Evolutionary conservation across 2,329 filamentous ascomycete genomes (phyloP).

Genomic region (Cordyceps tenuipes): DNA sequence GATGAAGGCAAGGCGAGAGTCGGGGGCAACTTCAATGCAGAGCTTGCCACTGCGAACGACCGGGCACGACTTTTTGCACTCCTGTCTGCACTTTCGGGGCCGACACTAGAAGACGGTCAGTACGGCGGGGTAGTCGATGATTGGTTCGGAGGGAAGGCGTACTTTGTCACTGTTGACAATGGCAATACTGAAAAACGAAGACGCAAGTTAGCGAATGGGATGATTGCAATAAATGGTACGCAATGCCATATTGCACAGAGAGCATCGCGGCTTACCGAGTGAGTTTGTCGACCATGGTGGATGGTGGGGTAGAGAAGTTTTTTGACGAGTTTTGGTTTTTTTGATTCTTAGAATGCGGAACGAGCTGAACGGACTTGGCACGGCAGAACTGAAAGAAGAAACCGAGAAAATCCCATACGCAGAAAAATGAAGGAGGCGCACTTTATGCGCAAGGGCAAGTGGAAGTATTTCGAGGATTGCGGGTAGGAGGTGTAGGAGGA

Average conservation of each 20-base stretch:
- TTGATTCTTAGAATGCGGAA: neutral
- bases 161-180: conserved; percentile 99
- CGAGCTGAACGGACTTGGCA: neutral
- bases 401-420: neutral
- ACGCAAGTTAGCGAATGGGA: neutral
- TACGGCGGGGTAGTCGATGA: conserved; percentile 15
- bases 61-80: conserved; percentile 98
- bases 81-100: conserved; percentile 79
- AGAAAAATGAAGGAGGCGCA: conserved; percentile 15
- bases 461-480: conserved; percentile 7
- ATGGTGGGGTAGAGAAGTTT: conserved; percentile 15
- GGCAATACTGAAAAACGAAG: conserved; percentile 62
- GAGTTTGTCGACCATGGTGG: conserved; percentile 78
- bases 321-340: conserved; percentile 13
- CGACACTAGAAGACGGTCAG: conserved; percentile 25
- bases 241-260: neutral
- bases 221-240: neutral
- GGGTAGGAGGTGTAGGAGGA: conserved; percentile 1
- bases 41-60: conserved; percentile 96
- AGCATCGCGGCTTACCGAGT: conserved; percentile 61
- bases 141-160: conserved; percentile 23
- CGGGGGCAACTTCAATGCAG: conserved; percentile 84
- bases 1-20: conserved; percentile 95
- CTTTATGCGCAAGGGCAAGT: conserved; percentile 16
- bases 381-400: neutral